Conservation (phyloP, 2,329 filamentous ascomycete genomes). For the Ophiostoma quercus region DNA sequence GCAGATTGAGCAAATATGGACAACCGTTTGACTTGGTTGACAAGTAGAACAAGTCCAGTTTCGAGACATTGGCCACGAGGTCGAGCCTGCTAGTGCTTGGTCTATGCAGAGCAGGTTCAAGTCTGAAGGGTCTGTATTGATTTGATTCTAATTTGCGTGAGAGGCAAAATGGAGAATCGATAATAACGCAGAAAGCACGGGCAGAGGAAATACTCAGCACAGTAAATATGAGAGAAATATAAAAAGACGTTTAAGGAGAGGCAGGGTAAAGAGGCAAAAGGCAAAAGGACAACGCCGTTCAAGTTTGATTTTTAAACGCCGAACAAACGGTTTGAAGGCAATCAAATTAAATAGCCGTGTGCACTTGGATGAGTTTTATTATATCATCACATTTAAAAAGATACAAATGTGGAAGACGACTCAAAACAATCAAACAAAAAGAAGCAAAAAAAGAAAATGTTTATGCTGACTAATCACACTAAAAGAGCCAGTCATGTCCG, state of each 20-base stretch:
- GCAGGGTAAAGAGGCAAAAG: not conserved
- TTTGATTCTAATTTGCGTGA: too few species aligned
- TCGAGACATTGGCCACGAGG: slow-evolving; percentile 4
- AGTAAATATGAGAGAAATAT: not conserved
- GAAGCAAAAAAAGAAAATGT: too few species aligned
- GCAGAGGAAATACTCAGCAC: too few species aligned
- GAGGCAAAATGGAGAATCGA: not conserved
- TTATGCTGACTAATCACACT: not conserved
- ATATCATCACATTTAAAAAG: not conserved
- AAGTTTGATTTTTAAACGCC: not conserved
- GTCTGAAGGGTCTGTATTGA: too few species aligned
- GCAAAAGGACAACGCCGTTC: not conserved
- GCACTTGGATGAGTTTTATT: not conserved
- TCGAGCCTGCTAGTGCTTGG: not conserved
- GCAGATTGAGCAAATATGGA: too few species aligned
- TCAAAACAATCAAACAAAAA: not conserved
- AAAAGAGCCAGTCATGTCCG: not conserved
- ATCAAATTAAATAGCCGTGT: not conserved
- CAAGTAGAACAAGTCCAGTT: slow-evolving; percentile 1
- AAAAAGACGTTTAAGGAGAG: not conserved
- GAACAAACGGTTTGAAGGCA: not conserved
- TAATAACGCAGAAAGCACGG: not conserved
- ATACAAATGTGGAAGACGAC: not conserved
- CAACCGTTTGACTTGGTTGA: not conserved
- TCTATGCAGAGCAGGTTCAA: not conserved